Conservation (phyloP, 495 filamentous ascomycete species). For the Cercophora newfieldiana region DNA sequence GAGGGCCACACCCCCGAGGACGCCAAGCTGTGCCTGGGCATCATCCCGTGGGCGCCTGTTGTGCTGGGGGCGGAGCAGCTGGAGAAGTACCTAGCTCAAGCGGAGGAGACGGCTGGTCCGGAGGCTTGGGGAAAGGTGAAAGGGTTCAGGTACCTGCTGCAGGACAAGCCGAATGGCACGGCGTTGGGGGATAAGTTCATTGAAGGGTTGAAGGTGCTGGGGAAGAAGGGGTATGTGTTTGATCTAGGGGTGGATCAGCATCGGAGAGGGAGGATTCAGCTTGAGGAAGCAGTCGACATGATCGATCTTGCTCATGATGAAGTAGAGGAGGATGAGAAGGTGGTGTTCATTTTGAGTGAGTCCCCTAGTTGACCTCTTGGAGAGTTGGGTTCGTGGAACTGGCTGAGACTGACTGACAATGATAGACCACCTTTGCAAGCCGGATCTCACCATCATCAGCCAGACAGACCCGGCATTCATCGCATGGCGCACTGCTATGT, state of each 20-base stretch:
- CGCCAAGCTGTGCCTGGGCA: constrained; percentile 56
- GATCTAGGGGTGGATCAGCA: constrained; percentile 80
- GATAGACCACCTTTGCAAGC: constrained; percentile 85
- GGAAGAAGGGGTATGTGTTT: constrained; percentile 63
- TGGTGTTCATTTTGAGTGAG: constrained; percentile 70
- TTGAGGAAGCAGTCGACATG: constrained; percentile 72
- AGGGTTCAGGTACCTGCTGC: constrained; percentile 79
- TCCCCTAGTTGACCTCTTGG: constrained; percentile 17
- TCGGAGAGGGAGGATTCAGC: constrained; percentile 65
- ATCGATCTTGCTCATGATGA: constrained; percentile 63
- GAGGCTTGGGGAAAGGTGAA: constrained; percentile 49
- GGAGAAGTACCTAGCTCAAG: constrained; percentile 52
- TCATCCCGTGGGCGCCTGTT: constrained; percentile 83
- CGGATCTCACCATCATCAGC: constrained; percentile 60
- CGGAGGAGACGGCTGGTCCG: constrained; percentile 49
- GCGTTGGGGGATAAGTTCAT: constrained; percentile 64
- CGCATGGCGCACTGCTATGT: constrained; percentile 56
- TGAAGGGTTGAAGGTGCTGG: constrained; percentile 67
- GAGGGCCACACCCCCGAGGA: constrained; percentile 61
- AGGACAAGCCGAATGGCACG: constrained; percentile 66
- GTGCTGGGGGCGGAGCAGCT: constrained; percentile 54
- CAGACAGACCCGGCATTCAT: constrained; percentile 59
- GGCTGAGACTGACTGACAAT: background rate
- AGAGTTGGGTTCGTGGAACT: background rate
- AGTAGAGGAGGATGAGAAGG: constrained; percentile 56